Conservation (phyloP, 2,329 filamentous ascomycete genomes). For the Nectriaceae sp. region DNA sequence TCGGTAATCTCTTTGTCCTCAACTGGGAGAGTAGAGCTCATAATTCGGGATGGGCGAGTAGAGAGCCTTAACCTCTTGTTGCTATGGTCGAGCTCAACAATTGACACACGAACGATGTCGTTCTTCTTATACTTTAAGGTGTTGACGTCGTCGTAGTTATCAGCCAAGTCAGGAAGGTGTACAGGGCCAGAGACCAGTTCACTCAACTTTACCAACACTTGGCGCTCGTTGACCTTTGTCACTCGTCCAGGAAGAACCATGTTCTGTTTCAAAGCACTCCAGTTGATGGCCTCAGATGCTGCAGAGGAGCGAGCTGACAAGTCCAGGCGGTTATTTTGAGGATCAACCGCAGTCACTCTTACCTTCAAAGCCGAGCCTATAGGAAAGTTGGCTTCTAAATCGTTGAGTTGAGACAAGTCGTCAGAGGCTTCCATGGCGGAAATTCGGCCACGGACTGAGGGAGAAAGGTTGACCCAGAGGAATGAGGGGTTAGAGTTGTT, state of each 20-base stretch:
- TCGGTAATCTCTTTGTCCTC: constrained; percentile 78
- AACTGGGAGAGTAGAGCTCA: constrained; percentile 81
- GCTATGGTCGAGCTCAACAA: constrained; percentile 75
- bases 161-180: constrained; percentile 78
- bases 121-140: constrained; percentile 77
- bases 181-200: constrained; percentile 78
- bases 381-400: constrained; percentile 80
- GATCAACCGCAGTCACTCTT: constrained; percentile 74
- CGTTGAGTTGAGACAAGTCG: constrained; percentile 75
- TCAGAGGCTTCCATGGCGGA: constrained; percentile 83
- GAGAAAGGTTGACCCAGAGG: constrained; percentile 89
- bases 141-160: constrained; percentile 82
- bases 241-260: constrained; percentile 82
- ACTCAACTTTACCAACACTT: constrained; percentile 83
- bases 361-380: constrained; percentile 86
- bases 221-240: constrained; percentile 81
- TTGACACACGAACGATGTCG: constrained; percentile 83
- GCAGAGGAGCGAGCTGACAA: constrained; percentile 73
- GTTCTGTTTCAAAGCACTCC: constrained; percentile 73
- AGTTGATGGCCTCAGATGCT: constrained; percentile 52
- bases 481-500: constrained; percentile 83
- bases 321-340: constrained; percentile 74
- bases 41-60: constrained; percentile 80
- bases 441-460: constrained; percentile 83
- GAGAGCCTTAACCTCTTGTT: constrained; percentile 88